Base-by-base conservation (phyloP, 371 early-diverging fungal species). In the Capniomyces stellatus region DNA sequence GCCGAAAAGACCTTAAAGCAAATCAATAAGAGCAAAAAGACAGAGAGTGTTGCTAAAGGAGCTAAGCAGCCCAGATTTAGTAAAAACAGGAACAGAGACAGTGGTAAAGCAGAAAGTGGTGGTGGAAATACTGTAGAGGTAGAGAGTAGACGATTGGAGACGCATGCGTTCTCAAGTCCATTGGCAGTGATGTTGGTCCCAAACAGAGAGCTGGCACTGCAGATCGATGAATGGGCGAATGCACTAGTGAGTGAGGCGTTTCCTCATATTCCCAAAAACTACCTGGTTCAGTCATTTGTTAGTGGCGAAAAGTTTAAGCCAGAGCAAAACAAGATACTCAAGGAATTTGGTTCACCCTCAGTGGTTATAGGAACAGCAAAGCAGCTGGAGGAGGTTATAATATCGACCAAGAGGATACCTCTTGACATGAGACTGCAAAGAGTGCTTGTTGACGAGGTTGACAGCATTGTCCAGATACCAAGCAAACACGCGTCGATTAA, bases 161-260 rank as follows among this genome's bases (percentile, higher is more conserved):
- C 27, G 3, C 23, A 40, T 19, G 50, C 64, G 19, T 53, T 63
- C 1, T 43, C 43, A 3, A 19, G 30, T 18, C 60, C 54, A 13
- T 29, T 39, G 15, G 18, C 60, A 0, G 24, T 67, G 13, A 31
- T 66, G 6, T 49, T 67, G 1, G 67, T 63, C 29, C 67, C 67
- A 0, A 67, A 63, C 43, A 57, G 67, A 2, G 67, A 66, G 46
- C 58, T 67, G 22, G 67, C 66, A 3, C 13, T 67, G 24, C 67
- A 67, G 47, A 53, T 65, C 24, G 56, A 61, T 19, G 8, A 3
- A 10, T 67, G 67, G 67, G 43, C 58, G 0, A 19, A 19, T 0
- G 24, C 2, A 10, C 24, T 67, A 1, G 21, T 60, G 12, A 28
- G 12, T 1, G 24, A 21, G 3, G 58, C 62, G 22, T 63, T 58